A percentile compares a stretch with the other conserved stretches of the same genome.
phyloP scores from a whole-genome alignment of 331 rosid genomes.

The Acacia concinna region DNA sequence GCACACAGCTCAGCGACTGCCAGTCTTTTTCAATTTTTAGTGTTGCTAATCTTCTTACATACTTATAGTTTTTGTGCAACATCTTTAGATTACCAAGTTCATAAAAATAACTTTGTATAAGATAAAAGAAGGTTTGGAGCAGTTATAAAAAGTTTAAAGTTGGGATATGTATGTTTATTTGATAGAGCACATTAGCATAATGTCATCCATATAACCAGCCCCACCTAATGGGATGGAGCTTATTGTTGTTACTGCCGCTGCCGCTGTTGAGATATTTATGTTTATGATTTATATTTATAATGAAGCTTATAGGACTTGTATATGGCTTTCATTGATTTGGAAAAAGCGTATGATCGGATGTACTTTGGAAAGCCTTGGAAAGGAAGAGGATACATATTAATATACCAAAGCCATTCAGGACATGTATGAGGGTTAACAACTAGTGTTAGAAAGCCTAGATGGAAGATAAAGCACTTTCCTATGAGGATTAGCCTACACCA shows the following conservation, averaged over 20 bases:
- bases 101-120: neutral
- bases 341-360: too few species aligned
- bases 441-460: too few species aligned
- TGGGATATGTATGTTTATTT: neutral
- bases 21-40: neutral
- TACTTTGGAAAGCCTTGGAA: too few species aligned
- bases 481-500: too few species aligned
- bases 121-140: neutral
- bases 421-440: too few species aligned
- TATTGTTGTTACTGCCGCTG: neutral
- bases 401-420: too few species aligned
- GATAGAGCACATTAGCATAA: neutral
- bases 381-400: too few species aligned
- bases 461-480: too few species aligned
- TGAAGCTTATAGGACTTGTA: too few species aligned
- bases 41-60: neutral
- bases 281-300: neutral
- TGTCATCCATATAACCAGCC: neutral
- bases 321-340: too few species aligned
- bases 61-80: neutral
- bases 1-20: neutral
- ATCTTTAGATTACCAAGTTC: neutral
- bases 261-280: neutral
- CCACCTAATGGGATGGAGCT: neutral
- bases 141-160: neutral